Conservation (phyloP, 2,329 filamentous ascomycete genomes). For the Penicillium sp. region DNA sequence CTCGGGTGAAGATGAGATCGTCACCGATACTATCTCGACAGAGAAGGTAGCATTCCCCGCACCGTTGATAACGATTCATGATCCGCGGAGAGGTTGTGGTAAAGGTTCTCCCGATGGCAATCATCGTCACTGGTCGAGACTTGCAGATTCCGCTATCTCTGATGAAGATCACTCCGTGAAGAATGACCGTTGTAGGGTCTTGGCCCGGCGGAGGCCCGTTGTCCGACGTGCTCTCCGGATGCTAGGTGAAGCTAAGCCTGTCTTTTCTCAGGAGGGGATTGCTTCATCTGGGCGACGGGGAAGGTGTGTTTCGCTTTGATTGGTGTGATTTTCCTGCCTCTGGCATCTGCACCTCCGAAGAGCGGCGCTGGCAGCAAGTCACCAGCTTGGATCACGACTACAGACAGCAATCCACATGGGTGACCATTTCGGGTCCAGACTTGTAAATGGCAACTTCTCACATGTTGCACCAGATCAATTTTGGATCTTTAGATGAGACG, state of each 20-base stretch:
- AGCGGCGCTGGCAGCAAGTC: no score
- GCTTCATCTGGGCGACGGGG: not conserved
- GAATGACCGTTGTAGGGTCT: constrained; percentile 6
- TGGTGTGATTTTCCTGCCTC: not conserved
- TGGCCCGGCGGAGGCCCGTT: constrained; percentile 22
- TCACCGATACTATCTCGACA: constrained; percentile 4
- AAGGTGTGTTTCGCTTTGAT: not conserved
- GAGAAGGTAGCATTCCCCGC: constrained; percentile 13
- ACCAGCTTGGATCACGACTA: no score
- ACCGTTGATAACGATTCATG: not conserved
- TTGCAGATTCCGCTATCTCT: not conserved
- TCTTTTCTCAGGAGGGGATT: not conserved
- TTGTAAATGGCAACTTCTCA: no score
- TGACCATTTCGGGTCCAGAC: no score
- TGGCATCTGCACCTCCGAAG: no score
- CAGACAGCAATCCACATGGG: no score
- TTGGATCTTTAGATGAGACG: no score
- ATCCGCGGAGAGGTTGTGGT: not conserved
- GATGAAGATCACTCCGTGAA: not conserved
- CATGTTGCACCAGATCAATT: no score
- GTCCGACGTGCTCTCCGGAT: not conserved
- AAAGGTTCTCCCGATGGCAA: not conserved
- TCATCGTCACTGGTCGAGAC: constrained; percentile 11
- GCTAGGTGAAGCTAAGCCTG: not conserved
- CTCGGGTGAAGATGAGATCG: not conserved